Base-by-base conservation (phyloP, 2,329 filamentous ascomycete genomes). In the Cladobotryum protrusum region DNA sequence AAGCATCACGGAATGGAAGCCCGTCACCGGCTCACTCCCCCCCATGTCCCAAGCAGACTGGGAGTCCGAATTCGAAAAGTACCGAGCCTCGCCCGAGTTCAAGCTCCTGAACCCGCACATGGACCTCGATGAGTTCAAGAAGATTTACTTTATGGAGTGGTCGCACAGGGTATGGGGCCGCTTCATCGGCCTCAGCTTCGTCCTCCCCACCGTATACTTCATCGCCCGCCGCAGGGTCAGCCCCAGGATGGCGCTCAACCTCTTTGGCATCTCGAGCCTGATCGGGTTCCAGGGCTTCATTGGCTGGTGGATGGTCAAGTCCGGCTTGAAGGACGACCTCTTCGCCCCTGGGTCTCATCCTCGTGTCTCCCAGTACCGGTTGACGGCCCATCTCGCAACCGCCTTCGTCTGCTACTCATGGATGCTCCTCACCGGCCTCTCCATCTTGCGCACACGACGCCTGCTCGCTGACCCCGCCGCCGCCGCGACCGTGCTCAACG, bases 71-170 rank as follows among this genome's bases (percentile, higher is more conserved):
- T 99, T 97, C 72, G 75, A 83, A 49, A 93, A 95, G 70, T 99
- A 99, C 75, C 85, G 86, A 57, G 82, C 86, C 40, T 96, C 90
- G 17, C 93, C 93, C 54, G 93, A 99, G 70, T 99, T 92, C 73
- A 83, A 87, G 63, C 80, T 90, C 54, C 78, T 99, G 59, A 99
- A 99, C 72, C 86, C 91, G 32, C 82, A 89, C 67, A 99, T 99
- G 93, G 86, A 81, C 32, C 76, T 99, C 50, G 79, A 84, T 52
- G 93, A 99, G 67, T 99, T 97, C 75, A 96, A 97, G 71, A 86
- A 93, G 66, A 99, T 99, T 58, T 99, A 97, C 78, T 99, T 87
- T 69, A 97, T 97, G 93, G 93, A 99, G 75, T 99, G 93, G 93
- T 83, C 85, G 40, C 93, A 99, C 69, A 83, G 93, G 29, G 78